A percentile compares a stretch with the other conserved stretches of the same genome.
Conservation (phyloP, 2,329 filamentous ascomycete species). For the Beauveria brongniartii region DNA sequence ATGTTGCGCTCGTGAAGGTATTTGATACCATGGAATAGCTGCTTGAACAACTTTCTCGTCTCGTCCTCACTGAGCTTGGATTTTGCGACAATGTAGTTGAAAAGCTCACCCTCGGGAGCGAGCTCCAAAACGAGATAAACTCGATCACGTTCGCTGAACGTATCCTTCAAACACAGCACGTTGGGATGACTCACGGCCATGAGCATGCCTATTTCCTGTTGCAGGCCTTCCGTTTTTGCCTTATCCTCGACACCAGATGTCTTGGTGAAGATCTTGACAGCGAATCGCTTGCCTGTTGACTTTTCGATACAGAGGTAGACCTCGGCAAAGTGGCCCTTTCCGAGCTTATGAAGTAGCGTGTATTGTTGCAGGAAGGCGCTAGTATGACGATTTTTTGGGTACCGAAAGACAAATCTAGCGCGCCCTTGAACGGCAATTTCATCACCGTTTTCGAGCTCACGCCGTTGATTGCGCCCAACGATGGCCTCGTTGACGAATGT, state of each 20-base stretch:
- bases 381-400: conserved; percentile 66
- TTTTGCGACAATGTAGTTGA: conserved; percentile 90
- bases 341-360: conserved; percentile 72
- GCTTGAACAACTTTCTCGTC: conserved; percentile 77
- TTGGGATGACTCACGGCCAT: conserved; percentile 97
- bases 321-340: conserved; percentile 91
- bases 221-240: conserved; percentile 75
- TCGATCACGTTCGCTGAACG: conserved; percentile 83
- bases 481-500: conserved; percentile 92
- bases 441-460: conserved; percentile 82
- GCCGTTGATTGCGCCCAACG: conserved; percentile 83
- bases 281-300: conserved; percentile 69
- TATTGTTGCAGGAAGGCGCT: conserved; percentile 84
- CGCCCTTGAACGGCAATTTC: conserved; percentile 82
- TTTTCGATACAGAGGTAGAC: conserved; percentile 90
- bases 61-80: conserved; percentile 80
- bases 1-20: conserved; percentile 96
- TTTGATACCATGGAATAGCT: conserved; percentile 89
- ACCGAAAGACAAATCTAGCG: conserved; percentile 84
- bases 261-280: conserved; percentile 92
- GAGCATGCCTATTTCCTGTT: conserved; percentile 92
- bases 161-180: conserved; percentile 87
- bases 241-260: conserved; percentile 72
- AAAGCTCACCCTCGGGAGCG: conserved; percentile 86
- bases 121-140: conserved; percentile 90